Conservation (phyloP, 495 filamentous ascomycete species). For the Annulohypoxylon bovei region DNA sequence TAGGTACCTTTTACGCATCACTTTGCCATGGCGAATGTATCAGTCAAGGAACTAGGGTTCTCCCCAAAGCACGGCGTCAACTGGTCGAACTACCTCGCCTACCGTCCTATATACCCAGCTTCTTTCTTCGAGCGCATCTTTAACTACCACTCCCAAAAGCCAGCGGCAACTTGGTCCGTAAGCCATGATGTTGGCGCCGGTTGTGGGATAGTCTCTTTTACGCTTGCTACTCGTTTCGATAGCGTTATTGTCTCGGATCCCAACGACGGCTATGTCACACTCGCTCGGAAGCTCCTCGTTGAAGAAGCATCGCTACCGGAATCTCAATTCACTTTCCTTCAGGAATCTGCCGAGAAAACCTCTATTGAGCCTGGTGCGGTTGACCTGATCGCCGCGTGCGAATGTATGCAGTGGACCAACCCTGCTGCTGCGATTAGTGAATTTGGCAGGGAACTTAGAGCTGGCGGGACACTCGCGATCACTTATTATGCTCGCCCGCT, state of each 20-base stretch:
- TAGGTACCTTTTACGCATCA: neutral
- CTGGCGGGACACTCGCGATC: constrained; percentile 34
- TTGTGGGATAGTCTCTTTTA: constrained; percentile 40
- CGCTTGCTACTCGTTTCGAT: constrained; percentile 36
- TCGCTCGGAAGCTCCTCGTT: constrained; percentile 35
- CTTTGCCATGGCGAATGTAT: neutral
- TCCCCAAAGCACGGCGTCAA: constrained; percentile 28
- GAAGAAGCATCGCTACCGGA: constrained; percentile 25
- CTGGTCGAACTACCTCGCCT: constrained; percentile 39
- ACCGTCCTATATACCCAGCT: constrained; percentile 35
- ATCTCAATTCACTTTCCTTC: constrained; percentile 39
- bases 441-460: constrained; percentile 30
- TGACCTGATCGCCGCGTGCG: constrained; percentile 41
- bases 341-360: constrained; percentile 41
- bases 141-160: constrained; percentile 34
- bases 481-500: constrained; percentile 28
- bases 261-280: constrained; percentile 39
- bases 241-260: constrained; percentile 43
- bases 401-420: constrained; percentile 42
- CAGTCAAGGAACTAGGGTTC: constrained; percentile 13
- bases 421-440: constrained; percentile 26
- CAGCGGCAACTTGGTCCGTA: constrained; percentile 7
- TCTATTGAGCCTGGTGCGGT: constrained; percentile 35
- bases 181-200: constrained; percentile 44
- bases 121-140: constrained; percentile 42